A percentile compares a stretch with the other conserved stretches of the same genome.
Conservation (phyloP, 1,284 basidiomycete species). For the Tilletia indica region DNA sequence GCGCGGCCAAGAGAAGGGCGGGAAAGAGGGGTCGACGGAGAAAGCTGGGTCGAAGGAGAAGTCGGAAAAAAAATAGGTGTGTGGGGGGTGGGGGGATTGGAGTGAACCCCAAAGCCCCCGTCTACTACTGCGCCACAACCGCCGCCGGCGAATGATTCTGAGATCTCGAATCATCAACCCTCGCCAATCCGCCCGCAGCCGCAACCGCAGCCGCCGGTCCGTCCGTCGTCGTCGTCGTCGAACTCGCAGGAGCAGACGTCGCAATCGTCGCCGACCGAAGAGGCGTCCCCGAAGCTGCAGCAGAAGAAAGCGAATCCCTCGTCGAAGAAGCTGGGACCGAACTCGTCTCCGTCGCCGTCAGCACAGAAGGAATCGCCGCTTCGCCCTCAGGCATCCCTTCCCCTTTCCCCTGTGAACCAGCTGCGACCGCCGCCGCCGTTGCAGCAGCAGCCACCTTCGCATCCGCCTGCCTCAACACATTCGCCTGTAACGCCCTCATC, state of each 20-base stretch:
- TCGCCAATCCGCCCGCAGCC: neutral
- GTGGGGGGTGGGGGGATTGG: neutral
- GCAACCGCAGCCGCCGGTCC: constrained; percentile 1
- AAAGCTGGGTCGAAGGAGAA: neutral
- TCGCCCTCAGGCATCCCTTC: constrained; percentile 3
- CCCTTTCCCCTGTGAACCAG: neutral
- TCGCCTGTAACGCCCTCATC: constrained; percentile 29
- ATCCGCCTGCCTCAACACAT: constrained; percentile 6
- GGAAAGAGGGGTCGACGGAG: neutral
- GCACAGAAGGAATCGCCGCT: neutral
- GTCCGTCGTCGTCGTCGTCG: neutral
- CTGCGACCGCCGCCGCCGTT: neutral
- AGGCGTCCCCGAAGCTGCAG: neutral
- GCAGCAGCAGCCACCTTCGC: neutral
- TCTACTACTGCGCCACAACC: neutral
- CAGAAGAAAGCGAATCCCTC: too few relatives aligned
- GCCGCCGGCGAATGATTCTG: neutral
- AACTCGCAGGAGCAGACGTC: neutral
- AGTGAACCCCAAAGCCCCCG: neutral
- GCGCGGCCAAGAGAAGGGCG: neutral
- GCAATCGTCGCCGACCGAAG: neutral
- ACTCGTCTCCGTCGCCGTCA: neutral
- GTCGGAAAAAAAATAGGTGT: neutral
- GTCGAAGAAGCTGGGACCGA: neutral
- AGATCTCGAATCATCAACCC: neutral